Base-by-base conservation (phyloP, 306 rosid species). In the Medicago arabica region DNA sequence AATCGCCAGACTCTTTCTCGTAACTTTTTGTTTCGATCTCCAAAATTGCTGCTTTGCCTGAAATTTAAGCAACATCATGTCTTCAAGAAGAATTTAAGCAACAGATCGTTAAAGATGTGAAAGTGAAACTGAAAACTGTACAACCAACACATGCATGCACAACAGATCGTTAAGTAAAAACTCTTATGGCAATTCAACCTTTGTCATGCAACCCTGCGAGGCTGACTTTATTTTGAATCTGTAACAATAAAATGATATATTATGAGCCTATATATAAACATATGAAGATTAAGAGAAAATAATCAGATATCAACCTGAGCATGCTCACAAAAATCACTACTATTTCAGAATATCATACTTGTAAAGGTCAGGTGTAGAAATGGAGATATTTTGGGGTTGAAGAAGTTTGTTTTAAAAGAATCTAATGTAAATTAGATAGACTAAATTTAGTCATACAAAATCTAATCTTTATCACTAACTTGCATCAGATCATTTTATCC, bases 151-250 rank as follows among this genome's bases (percentile, higher is more conserved):
- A n/a, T n/a, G n/a, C n/a, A n/a, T n/a, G 81, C 76, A 68, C 13
- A 47, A n/a, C n/a, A 75, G 54, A 72, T 68, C 38, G 65, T 16
- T 34, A 61, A 72, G 64, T 43, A 59, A 63, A 79, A 82, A 62
- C 47, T 14, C 74, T 39, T 80, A 47, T 72, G 74, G 67, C 54
- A 36, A 41, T 69, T 75, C 85, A 82, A 95, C 99, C 97, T 89
- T 95, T 92, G 84, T 95, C 99, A 75, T 95, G 97, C 82, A 95
- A 72, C 75, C 99, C 99, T 9, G 97, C 97, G 74, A 95, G 91
- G 79, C 85, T 81, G 75, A 79, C 70, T 65, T 80, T 84, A 75
- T 92, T 90, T 16, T 75, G 84, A 63, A 95, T 61, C 99, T 95
- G 96, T 69, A 74, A 75, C 81, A 68, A 76, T 18, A 75, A 80